Conservation (phyloP, 1,284 basidiomycete genomes). For the Somion occarium region DNA sequence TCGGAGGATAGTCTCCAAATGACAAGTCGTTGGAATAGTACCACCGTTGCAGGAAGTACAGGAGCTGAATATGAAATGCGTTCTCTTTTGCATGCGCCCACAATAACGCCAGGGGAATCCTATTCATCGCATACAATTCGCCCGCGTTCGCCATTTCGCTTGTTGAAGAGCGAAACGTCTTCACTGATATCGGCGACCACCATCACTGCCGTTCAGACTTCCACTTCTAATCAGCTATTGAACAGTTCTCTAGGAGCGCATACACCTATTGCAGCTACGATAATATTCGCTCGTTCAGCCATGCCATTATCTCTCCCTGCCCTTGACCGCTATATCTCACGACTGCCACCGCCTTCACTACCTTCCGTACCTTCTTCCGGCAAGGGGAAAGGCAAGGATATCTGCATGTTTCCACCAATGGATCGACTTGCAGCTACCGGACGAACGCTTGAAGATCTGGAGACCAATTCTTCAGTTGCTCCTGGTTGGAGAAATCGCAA, state of each 20-base stretch:
- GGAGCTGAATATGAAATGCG: not conserved
- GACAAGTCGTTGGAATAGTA: not conserved
- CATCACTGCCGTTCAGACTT: not conserved
- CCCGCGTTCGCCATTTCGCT: conserved; percentile 1
- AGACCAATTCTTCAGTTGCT: conserved; percentile 42
- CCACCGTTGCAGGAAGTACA: not conserved
- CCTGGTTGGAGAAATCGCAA: conserved; percentile 53
- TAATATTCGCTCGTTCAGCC: conserved; percentile 51
- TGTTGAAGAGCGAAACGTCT: not conserved
- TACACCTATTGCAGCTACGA: conserved; percentile 48
- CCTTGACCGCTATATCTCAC: conserved; percentile 52
- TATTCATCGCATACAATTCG: conserved; percentile 1
- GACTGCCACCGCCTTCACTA: conserved; percentile 39
- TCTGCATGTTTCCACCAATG: conserved; percentile 58
- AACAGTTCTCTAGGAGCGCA: conserved; percentile 23
- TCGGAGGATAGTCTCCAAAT: not conserved
- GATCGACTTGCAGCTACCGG: conserved; percentile 45
- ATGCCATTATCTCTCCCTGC: conserved; percentile 52
- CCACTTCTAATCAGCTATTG: not conserved
- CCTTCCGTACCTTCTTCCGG: conserved; percentile 11
- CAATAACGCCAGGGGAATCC: not conserved
- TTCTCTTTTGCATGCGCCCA: not conserved
- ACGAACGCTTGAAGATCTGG: conserved; percentile 51
- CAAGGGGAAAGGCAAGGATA: conserved; percentile 24
- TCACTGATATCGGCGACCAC: conserved; percentile 2